Evolutionary conservation across 345 rosid species (phyloP), one percentile per base, ranked within the genome.

Genomic region (Fremontodendron californicum): DNA sequence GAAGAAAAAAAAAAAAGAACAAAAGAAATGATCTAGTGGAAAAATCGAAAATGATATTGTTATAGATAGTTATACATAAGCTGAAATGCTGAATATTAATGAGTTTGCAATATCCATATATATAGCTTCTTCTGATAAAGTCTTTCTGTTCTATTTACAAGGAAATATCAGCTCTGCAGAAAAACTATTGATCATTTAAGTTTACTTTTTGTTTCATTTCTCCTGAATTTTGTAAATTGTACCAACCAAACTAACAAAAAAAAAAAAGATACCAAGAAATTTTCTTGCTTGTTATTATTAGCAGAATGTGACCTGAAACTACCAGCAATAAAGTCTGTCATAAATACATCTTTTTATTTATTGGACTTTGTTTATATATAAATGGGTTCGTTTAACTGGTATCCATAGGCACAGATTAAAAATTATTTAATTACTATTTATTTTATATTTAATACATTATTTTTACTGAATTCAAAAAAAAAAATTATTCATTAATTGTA

Each of bases 301-400:
- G 78, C 74, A 86, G 92, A 89, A 71, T 80, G 85, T 75, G 90
- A 89, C 90, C 62, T 74, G 75, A 84, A 89, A 84, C 90, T 57
- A 84, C 83, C 90, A 54, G 82, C 88, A 80, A 82, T 87, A 83
- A 83, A 84, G 77, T 74, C 81, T 61, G 61, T 78, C 84, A 87
- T 84, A 82, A 82, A 81, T 84, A 78, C 84, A 73, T 51, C 73
- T 74, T 46, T 71, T 45, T 19, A 27, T n/a, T 73, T 35, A 49
- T 69, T 80, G 73, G 18, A 37, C 29, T 3, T 69, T 43, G 13
- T 68, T 9, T 49, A 70, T 23, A 69, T 1, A 48, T 70, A 12
- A 68, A 43, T 2, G 4, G 40, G 6, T 3, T 0, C 40, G n/a
- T n/a, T n/a, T n/a, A n/a, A n/a, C n/a, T n/a, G n/a, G n/a, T n/a